Conservation (phyloP, 495 filamentous ascomycete species). For the Massariosphaeria phaeospora region DNA sequence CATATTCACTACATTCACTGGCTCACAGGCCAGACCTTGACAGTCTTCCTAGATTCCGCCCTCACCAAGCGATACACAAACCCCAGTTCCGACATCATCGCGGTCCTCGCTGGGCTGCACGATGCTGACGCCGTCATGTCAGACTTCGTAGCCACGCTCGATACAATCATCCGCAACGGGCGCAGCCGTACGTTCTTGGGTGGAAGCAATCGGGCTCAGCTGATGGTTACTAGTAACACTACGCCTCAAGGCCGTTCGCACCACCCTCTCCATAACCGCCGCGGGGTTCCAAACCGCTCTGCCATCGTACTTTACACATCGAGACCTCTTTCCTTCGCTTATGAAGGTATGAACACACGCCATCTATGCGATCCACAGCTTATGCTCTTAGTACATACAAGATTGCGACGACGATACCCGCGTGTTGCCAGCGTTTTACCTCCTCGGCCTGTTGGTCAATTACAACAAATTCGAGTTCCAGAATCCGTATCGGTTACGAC, state of each 20-base stretch:
- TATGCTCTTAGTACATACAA: conserved; percentile 65
- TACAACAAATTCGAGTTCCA: conserved; percentile 99
- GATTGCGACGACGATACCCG: conserved; percentile 61
- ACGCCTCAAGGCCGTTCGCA: conserved; percentile 66
- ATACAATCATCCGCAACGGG: conserved; percentile 75
- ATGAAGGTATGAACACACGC: conserved; percentile 67
- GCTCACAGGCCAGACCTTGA: conserved; percentile 70
- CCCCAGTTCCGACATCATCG: conserved; percentile 90
- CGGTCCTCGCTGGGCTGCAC: conserved; percentile 79
- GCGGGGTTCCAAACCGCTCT: conserved; percentile 91
- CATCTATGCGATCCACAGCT: neutral
- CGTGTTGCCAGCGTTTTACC: conserved; percentile 68
- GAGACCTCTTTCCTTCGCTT: conserved; percentile 87
- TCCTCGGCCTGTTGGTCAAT: conserved; percentile 87
- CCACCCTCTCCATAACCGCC: conserved; percentile 77
- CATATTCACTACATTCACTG: conserved; percentile 6
- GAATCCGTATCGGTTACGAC: conserved; percentile 88
- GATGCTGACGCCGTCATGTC: conserved; percentile 79
- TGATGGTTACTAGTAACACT: conserved; percentile 6
- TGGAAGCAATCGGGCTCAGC: neutral
- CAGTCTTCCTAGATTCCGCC: conserved; percentile 74
- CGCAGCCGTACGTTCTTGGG: conserved; percentile 38
- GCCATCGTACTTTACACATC: conserved; percentile 89
- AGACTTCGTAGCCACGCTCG: conserved; percentile 79
- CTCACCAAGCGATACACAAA: conserved; percentile 91